Evolutionary conservation across 2,329 filamentous ascomycete genomes (phyloP).

Genomic region (Aspergillus pseudotamarii): DNA sequence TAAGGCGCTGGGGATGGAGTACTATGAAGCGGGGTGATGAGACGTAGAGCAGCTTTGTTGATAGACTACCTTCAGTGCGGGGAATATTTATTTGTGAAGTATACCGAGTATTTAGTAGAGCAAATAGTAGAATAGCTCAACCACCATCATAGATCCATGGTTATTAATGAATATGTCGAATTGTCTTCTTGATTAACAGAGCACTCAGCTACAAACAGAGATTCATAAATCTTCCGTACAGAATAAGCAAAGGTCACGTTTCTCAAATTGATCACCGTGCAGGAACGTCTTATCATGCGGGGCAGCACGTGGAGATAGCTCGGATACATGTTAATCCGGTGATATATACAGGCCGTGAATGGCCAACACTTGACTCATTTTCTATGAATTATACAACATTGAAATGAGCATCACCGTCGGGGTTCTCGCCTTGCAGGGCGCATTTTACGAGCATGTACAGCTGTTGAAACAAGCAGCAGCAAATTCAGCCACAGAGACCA

Average conservation of each 20-base stretch:
- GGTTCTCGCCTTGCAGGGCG: slow-evolving; percentile 81
- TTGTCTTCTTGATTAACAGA: background rate
- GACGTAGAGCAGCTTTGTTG: background rate
- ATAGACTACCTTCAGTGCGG: background rate
- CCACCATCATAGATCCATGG: background rate
- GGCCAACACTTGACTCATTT: slow-evolving; percentile 18
- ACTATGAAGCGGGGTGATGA: background rate
- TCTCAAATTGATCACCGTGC: background rate
- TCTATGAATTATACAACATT: slow-evolving; percentile 12
- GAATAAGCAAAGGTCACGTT: background rate
- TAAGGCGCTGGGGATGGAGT: background rate
- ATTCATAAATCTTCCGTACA: background rate
- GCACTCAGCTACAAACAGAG: background rate
- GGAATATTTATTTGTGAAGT: background rate
- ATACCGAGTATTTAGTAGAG: background rate
- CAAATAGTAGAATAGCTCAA: background rate
- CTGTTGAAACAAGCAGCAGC: slow-evolving; percentile 70
- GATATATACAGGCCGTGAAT: slow-evolving; percentile 6
- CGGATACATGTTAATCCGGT: slow-evolving; percentile 17
- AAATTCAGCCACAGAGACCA: slow-evolving; percentile 40
- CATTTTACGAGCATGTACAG: slow-evolving; percentile 84
- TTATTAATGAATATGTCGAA: background rate
- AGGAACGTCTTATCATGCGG: slow-evolving; percentile 16
- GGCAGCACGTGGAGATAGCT: slow-evolving; percentile 27
- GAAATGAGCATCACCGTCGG: slow-evolving; percentile 55